Evolutionary conservation across 306 rosid genomes (phyloP).

Genomic region (Malus fusca): DNA sequence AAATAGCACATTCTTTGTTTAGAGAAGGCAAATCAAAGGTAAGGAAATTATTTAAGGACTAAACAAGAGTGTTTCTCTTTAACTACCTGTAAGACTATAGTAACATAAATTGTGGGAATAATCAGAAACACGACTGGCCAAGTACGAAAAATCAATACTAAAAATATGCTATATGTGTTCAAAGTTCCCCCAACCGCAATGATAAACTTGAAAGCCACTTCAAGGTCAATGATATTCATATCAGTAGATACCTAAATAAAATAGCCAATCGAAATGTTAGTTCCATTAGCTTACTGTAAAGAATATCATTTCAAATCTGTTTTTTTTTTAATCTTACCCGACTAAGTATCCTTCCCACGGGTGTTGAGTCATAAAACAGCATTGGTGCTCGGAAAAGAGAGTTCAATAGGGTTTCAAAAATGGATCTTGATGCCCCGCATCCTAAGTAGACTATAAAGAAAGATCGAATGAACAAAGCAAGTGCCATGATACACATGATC

Average conservation of each 20-base stretch:
- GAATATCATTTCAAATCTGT: not conserved
- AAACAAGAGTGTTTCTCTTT: not conserved
- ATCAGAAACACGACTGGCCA: slow-evolving; percentile 51
- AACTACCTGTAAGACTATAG: slow-evolving; percentile 42
- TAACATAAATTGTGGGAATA: slow-evolving; percentile 31
- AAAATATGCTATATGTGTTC: slow-evolving; percentile 17
- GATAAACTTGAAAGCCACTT: slow-evolving; percentile 22
- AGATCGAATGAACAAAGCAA: slow-evolving; percentile 24
- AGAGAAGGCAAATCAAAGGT: not conserved
- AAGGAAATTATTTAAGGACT: not conserved
- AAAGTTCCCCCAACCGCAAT: slow-evolving; percentile 14
- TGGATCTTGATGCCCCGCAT: slow-evolving; percentile 32
- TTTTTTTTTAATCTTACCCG: slow-evolving; percentile 36
- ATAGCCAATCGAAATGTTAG: not conserved
- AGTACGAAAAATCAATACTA: slow-evolving; percentile 32
- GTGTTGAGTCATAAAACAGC: slow-evolving; percentile 60
- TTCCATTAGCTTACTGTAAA: not conserved
- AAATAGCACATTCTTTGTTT: not conserved
- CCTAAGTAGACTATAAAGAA: slow-evolving; percentile 24
- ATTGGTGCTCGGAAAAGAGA: slow-evolving; percentile 52
- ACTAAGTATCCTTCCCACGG: slow-evolving; percentile 50
- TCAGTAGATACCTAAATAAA: slow-evolving; percentile 42
- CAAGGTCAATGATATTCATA: slow-evolving; percentile 43
- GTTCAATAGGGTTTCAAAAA: slow-evolving; percentile 30
- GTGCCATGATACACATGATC: slow-evolving; percentile 16